These are phyloP conservation scores for Schrenkiella parvula DNA, from an alignment of 345 rosid species.

Conservation along the genomic window DNA sequence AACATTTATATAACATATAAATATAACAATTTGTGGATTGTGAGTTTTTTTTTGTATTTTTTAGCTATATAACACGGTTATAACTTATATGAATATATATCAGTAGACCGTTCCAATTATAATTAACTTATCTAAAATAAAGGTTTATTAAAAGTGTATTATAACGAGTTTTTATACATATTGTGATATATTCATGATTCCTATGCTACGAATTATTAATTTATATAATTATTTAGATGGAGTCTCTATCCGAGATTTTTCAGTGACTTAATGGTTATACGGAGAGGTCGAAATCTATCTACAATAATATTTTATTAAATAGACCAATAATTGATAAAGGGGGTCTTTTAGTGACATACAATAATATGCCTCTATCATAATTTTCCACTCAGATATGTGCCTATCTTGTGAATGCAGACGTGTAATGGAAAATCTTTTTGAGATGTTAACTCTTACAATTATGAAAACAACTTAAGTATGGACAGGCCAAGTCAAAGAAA, in stretches of 20 bases:
- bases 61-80: background rate
- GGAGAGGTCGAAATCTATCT: conserved; percentile 12
- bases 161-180: background rate
- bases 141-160: background rate
- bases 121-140: background rate
- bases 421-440: background rate
- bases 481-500: background rate
- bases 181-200: background rate
- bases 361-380: conserved; percentile 12
- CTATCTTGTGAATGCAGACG: conserved; percentile 2
- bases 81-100: background rate
- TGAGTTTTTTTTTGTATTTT: background rate
- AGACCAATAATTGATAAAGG: conserved; percentile 23
- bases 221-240: background rate
- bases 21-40: background rate
- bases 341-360: background rate
- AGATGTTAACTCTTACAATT: conserved; percentile 12
- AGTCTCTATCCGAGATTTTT: background rate
- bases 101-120: background rate
- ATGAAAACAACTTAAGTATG: no score
- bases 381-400: conserved; percentile 21
- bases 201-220: background rate
- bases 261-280: background rate
- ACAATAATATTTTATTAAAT: background rate
- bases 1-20: no score